These are phyloP conservation scores for Colletotrichum scovillei DNA, from an alignment of 2,329 filamentous ascomycete genomes.

Conservation along the genomic window DNA sequence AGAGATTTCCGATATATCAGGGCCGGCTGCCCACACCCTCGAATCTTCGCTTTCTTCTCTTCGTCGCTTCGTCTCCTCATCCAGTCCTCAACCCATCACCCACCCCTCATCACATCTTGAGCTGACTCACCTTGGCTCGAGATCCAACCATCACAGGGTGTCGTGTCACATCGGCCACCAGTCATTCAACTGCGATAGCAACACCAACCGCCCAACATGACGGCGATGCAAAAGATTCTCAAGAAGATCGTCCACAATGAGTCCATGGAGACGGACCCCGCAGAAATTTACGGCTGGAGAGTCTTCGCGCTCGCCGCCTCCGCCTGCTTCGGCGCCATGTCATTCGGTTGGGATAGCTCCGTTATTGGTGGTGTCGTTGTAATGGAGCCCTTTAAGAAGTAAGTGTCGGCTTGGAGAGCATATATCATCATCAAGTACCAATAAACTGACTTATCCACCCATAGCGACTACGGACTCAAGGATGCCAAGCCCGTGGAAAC, in stretches of 20 bases:
- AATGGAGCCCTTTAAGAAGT: conserved; percentile 67
- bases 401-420: conserved; percentile 35
- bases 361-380: conserved; percentile 76
- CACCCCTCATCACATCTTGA: not conserved
- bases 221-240: conserved; percentile 41
- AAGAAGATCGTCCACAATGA: conserved; percentile 63
- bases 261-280: conserved; percentile 74
- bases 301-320: conserved; percentile 73
- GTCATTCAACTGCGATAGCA: conserved; percentile 10
- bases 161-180: conserved; percentile 10
- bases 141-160: conserved; percentile 21
- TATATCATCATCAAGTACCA: too few species aligned
- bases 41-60: not conserved
- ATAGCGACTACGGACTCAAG: conserved; percentile 46
- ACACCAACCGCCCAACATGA: conserved; percentile 31
- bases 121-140: conserved; percentile 8
- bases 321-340: conserved; percentile 60
- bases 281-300: conserved; percentile 76
- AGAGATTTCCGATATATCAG: conserved; percentile 30
- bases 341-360: conserved; percentile 72
- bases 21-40: conserved; percentile 11
- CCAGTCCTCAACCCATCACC: not conserved
- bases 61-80: conserved; percentile 8
- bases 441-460: conserved; percentile 60
- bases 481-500: conserved; percentile 31